Evolutionary conservation across 2,329 filamentous ascomycete species (phyloP), one percentile per base, ranked within the genome.

Genomic region (Bipolaris bicolor): DNA sequence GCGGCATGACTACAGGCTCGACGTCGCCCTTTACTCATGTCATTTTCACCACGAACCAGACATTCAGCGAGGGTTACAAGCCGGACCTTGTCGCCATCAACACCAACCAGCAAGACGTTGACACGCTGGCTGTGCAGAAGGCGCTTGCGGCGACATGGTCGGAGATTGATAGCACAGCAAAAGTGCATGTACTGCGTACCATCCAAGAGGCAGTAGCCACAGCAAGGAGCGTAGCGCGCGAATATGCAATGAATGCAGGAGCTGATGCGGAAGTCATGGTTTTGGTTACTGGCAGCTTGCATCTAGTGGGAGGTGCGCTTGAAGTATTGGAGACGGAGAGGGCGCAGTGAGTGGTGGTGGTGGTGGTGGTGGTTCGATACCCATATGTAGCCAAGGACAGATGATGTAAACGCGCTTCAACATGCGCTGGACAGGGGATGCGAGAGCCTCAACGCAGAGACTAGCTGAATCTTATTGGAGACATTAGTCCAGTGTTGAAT

Each of bases 271-370:
- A 81, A 48, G 80, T 86, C 15, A 85, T 87, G 72, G 86, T 88
- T 0, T 78, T 97, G 52, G 88, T 91, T 9, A 96, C 92, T 13
- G 92, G 92, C 2, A 96, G 91, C 73, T 78, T 96, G 69, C 90
- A 96, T 80, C 82, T 97, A 37, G 91, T 93, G 1, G 92, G 92
- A 7, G 90, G 90, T 10, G 80, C 92, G 44, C 79, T 96, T 50
- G 88, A 90, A 73, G 87, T 90, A 1, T 76, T 96, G 57, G 91
- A 90, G 64, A 72, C 67, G 6, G 57, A 53, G 26, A 56, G 49
- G 16, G 34, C 51, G 24, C 59, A 65, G 49, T 47, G 45, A 39
- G 18, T 48, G 13, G 37, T 51, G 40, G 20, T 43, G n/a, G n/a
- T n/a, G n/a, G n/a, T n/a, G n/a, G 18, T 48, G 13, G 37, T 51